Conservation (phyloP, 805 yeast genomes). For the Ogataea degrootiae region DNA sequence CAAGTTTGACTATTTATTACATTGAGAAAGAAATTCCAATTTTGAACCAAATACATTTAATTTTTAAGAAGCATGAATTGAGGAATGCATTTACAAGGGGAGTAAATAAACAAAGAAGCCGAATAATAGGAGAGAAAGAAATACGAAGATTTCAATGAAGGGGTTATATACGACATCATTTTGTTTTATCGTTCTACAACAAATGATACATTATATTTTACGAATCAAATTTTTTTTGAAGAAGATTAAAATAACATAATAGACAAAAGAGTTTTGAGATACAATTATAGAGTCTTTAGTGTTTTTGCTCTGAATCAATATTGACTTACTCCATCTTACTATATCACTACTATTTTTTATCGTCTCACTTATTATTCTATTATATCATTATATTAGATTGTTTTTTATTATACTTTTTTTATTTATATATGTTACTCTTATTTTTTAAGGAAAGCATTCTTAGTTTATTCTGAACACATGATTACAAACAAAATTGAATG, state of each 20-base stretch:
- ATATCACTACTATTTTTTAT: not conserved
- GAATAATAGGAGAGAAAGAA: not conserved
- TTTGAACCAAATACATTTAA: too few species aligned
- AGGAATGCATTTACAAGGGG: not conserved
- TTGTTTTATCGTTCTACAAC: not conserved
- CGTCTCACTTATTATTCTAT: not conserved
- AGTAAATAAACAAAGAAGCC: not conserved
- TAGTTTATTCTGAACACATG: conserved; percentile 1
- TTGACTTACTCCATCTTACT: not conserved
- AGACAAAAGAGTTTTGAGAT: not conserved
- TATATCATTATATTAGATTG: conserved; percentile 4
- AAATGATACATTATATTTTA: not conserved
- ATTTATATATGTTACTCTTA: conserved; percentile 4
- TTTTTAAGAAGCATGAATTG: not conserved
- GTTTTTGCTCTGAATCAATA: not conserved
- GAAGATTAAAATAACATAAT: not conserved
- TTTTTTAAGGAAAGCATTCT: conserved; percentile 7
- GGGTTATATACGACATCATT: too few species aligned
- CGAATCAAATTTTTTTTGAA: not conserved
- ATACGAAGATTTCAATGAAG: not conserved
- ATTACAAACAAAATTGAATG: too few species aligned
- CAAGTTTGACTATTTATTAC: not conserved
- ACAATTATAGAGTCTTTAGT: conserved; percentile 1
- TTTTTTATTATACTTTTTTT: conserved; percentile 1
- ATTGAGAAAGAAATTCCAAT: too few species aligned